Evolutionary conservation across 345 rosid genomes (phyloP).

Genomic region (Carallia pectinifolia): DNA sequence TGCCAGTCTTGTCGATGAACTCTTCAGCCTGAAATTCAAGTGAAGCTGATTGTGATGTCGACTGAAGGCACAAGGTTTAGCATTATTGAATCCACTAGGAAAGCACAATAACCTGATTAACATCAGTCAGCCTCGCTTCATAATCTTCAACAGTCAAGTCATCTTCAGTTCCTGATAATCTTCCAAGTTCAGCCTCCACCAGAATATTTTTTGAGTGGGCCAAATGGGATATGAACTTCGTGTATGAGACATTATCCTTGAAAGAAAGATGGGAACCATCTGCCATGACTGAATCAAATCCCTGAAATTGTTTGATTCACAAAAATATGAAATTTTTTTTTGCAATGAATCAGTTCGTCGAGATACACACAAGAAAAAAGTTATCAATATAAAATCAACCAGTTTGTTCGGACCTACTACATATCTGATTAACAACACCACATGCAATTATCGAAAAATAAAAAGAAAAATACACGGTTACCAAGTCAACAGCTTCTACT

Average conservation of each 20-base stretch:
- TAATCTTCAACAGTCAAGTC: constrained; percentile 90
- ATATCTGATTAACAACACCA: not conserved
- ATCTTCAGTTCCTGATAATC: constrained; percentile 95
- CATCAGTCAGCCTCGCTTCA: constrained; percentile 84
- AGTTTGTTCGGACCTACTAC: not conserved
- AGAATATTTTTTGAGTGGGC: constrained; percentile 69
- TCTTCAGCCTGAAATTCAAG: constrained; percentile 66
- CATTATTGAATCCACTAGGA: constrained; percentile 12
- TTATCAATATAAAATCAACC: not conserved
- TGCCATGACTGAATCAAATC: constrained; percentile 91
- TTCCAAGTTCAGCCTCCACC: constrained; percentile 94
- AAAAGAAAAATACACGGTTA: constrained; percentile 29
- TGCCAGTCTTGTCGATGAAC: constrained; percentile 73
- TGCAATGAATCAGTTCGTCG: constrained; percentile 1
- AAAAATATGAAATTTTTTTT: constrained; percentile 10
- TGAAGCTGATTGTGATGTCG: constrained; percentile 10
- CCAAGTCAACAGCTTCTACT: constrained; percentile 72
- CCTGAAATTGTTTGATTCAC: constrained; percentile 42
- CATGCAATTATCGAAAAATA: not conserved
- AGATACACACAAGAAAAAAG: not conserved
- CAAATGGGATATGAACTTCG: constrained; percentile 60
- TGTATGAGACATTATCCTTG: constrained; percentile 68
- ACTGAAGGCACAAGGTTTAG: not conserved
- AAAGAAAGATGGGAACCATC: constrained; percentile 92
- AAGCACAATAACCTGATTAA: constrained; percentile 54